Evolutionary conservation across 345 rosid genomes (phyloP), one percentile per base, ranked within the genome.

Genomic region (Stellera chamaejasme): DNA sequence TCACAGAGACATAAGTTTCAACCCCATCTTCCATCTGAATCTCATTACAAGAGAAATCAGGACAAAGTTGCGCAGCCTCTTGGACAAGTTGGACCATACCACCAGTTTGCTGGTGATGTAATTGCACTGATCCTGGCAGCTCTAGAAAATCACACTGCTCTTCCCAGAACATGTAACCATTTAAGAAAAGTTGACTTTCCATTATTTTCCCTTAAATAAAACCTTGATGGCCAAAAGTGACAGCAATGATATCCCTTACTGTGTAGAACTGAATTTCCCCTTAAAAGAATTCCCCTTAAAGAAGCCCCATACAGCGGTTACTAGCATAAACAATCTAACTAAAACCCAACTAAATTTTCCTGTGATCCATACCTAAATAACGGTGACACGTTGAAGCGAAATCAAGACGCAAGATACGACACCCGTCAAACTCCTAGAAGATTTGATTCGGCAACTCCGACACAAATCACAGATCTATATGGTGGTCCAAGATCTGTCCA

Each of bases 111-210:
- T 42, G 23, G 13, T 50, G 66, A 55, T 49, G 48, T 43, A 55
- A 28, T 47, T 55, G 66, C 48, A 50, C 28, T 44, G 43, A 32
- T 36, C 43, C 36, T 11, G 15, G 60, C 59, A 48, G 49, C 13
- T 48, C 47, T 12, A 27, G 28, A 13, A 48, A 27, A 6, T 45
- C 27, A 48, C 7, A 48, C 39, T n/a, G 45, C 39, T 27, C 54
- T 13, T 15, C 50, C 10, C 1, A 10, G 14, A 48, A 36, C 59
- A 59, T 39, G 16, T 27, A n/a, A 43, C 25, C 19, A 44, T n/a
- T 44, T 54, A 28, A 43, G 48, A 27, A 13, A 11, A 16, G 48
- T 27, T 48, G 43, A 6, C 61, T 50, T 43, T 54, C 70, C 56
- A 54, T 66, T 15, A 6, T 19, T 47, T 59, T 14, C 41, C 25